phyloP scores from a whole-genome alignment of 2,329 filamentous ascomycete species.

The Sordariomycetes sp. region DNA sequence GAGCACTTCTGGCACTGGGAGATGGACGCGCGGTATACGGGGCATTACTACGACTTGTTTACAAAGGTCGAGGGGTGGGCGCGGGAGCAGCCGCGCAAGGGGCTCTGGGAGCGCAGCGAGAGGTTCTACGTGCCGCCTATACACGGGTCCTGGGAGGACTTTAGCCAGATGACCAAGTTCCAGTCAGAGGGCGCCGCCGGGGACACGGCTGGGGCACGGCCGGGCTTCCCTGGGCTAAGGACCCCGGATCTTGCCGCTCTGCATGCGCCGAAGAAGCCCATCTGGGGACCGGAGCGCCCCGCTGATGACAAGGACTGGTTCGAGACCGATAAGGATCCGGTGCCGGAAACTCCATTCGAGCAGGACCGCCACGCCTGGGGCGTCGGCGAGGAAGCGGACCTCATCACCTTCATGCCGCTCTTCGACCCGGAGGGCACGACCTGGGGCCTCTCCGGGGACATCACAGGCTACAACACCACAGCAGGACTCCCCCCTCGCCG shows the following conservation, averaged over 20 bases:
- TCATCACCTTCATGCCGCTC: conserved; percentile 83
- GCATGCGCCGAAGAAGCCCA: conserved; percentile 36
- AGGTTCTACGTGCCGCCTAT: conserved; percentile 67
- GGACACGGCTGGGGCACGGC: conserved; percentile 29
- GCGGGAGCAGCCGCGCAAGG: conserved; percentile 60
- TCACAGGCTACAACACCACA: conserved; percentile 64
- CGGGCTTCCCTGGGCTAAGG: conserved; percentile 31
- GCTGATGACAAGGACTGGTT: conserved; percentile 56
- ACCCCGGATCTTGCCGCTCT: conserved; percentile 20
- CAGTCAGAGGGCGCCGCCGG: conserved; percentile 47
- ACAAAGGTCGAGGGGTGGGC: conserved; percentile 58
- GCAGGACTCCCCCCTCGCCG: conserved; percentile 55
- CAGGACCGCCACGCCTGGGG: conserved; percentile 79
- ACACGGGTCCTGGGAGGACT: conserved; percentile 70
- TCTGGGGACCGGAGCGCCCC: conserved; percentile 78
- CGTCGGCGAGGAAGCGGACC: conserved; percentile 78
- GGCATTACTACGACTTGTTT: conserved; percentile 70
- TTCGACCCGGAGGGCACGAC: conserved; percentile 81
- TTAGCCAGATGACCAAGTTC: conserved; percentile 58
- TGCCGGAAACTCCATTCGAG: conserved; percentile 58
- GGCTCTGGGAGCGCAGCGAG: conserved; percentile 67
- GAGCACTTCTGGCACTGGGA: conserved; percentile 94
- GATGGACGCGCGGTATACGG: conserved; percentile 83
- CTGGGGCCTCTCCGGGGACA: conserved; percentile 71
- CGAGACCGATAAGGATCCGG: conserved; percentile 57